These are phyloP conservation scores for Secale cereale DNA, from an alignment of 176 grass and related monocot species.

Conservation along the genomic window DNA sequence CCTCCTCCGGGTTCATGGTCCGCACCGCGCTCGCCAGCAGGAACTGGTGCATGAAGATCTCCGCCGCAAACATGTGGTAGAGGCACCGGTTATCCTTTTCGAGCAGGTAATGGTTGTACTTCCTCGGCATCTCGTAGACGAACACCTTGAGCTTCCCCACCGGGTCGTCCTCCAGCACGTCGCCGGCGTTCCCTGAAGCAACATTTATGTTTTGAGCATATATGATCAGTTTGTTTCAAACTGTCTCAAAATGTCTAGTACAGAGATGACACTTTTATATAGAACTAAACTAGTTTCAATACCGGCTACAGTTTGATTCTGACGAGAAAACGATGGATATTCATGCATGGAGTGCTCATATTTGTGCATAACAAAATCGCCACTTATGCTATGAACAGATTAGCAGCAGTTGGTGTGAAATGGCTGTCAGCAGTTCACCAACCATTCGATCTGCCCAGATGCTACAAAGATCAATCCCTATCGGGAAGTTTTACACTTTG, in stretches of 20 bases:
- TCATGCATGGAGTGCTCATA: neutral
- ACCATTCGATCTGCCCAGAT: constrained; percentile 23
- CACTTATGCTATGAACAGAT: neutral
- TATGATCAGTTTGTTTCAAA: neutral
- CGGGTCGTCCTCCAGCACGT: constrained; percentile 52
- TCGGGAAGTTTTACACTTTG: constrained; percentile 18
- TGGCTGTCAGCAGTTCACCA: constrained; percentile 29
- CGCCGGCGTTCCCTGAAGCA: constrained; percentile 23
- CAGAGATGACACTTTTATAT: neutral
- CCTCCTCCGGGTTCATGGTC: constrained; percentile 47
- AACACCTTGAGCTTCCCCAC: constrained; percentile 67
- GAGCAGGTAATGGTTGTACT: constrained; percentile 58
- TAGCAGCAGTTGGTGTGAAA: constrained; percentile 8
- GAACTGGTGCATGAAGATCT: constrained; percentile 79
- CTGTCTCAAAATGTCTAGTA: neutral
- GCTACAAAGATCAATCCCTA: constrained; percentile 25
- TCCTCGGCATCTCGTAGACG: constrained; percentile 59
- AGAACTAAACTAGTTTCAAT: no score
- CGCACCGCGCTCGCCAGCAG: constrained; percentile 52
- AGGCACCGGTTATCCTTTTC: constrained; percentile 58
- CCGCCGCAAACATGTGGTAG: constrained; percentile 61
- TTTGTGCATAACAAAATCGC: neutral
- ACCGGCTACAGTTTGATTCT: neutral
- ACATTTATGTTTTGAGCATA: neutral
- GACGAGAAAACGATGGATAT: neutral